Evolutionary conservation across 306 rosid species (phyloP), one percentile per base, ranked within the genome.

Genomic region (Cicer judaicum): DNA sequence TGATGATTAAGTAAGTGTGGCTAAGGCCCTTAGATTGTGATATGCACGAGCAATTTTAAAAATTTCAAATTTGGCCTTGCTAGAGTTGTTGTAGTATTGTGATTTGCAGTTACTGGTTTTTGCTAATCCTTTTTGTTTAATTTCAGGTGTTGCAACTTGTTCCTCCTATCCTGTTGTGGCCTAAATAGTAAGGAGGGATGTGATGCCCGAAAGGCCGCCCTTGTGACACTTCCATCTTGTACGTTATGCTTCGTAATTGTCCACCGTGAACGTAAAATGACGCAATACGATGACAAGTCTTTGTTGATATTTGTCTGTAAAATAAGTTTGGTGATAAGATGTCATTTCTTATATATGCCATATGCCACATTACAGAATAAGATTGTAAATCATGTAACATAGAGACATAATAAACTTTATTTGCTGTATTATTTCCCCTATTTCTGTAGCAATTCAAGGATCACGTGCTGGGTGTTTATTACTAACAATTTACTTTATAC

Each of bases 91-190:
- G 52, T 6, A 65, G 68, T 9, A 60, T 21, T 24, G 3, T 2
- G 3, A 24, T 76, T 71, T 79, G 50, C 52, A 4, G 8, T 29
- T 29, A 13, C 52, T 47, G 13, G n/a, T 38, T 60, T 81, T 42
- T 73, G 47, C 78, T 72, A 54, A 78, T 49, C 15, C 21, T 36
- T 44, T 60, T 68, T 75, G 59, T 62, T 75, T 38, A 52, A 75
- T 81, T 73, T 79, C 88, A 94, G 99, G 99, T 75, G 63, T 94
- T 52, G 89, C 99, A 74, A 94, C 99, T 13, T 94, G 99, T 60
- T 97, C 99, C 1, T 94, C 99, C 12, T 94, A 92, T 61, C 99
- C 99, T 5, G 34, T 87, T 12, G 93, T 94, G 42, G 93, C 91
- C 10, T 87, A 70, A 83, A 46, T 36, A 53, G 7, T 6, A 54